These are phyloP conservation scores for Aspergillus aculeatus DNA, from an alignment of 2,329 filamentous ascomycete species.

Conservation along the genomic window DNA sequence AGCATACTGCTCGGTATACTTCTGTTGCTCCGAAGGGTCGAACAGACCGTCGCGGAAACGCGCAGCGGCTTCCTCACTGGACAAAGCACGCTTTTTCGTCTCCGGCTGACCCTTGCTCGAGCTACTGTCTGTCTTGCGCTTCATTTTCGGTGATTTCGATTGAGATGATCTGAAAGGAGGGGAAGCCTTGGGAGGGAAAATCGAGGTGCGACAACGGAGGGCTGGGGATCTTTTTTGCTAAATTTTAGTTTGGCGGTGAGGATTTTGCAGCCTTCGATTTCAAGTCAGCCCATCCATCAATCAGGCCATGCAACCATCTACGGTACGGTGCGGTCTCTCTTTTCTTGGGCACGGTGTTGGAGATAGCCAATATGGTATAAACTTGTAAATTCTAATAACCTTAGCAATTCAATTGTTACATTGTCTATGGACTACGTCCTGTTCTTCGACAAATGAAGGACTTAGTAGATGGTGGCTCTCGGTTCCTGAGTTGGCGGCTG, in stretches of 20 bases:
- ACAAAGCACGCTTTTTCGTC: constrained; percentile 42
- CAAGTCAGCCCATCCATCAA: constrained; percentile 19
- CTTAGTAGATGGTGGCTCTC: not conserved
- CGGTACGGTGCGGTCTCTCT: no score
- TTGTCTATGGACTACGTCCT: no score
- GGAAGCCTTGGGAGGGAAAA: not conserved
- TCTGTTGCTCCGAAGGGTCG: constrained; percentile 39
- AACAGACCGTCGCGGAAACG: constrained; percentile 48
- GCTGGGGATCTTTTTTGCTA: constrained; percentile 12
- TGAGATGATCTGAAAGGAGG: not conserved
- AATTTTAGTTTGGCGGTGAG: constrained; percentile 21
- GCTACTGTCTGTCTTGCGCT: constrained; percentile 43
- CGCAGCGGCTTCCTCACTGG: constrained; percentile 37
- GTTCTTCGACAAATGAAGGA: no score
- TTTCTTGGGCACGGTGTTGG: no score
- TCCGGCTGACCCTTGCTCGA: constrained; percentile 33
- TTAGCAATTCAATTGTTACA: no score
- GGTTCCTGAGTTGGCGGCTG: not conserved
- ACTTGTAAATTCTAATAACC: no score
- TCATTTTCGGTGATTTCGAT: constrained; percentile 32
- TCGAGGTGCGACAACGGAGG: not conserved
- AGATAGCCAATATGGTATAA: no score
- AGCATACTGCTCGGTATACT: constrained; percentile 45
- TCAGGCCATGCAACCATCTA: constrained; percentile 16
- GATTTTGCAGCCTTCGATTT: constrained; percentile 6